Conservation (phyloP, 1,284 basidiomycete genomes). For the Leccinum pachyderme region DNA sequence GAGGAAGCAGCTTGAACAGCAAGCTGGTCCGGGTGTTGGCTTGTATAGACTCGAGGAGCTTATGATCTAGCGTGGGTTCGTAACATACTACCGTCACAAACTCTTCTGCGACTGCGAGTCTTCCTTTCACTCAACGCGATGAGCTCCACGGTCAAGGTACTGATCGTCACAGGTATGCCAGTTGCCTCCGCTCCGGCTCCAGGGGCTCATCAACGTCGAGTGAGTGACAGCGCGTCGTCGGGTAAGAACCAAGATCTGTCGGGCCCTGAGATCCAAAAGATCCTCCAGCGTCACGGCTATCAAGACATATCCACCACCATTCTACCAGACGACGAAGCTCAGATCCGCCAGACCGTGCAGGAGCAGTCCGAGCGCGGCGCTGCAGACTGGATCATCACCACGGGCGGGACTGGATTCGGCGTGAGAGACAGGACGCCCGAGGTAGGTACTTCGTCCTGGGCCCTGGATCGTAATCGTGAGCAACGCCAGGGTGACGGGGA, state of each 20-base stretch:
- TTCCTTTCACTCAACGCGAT: conserved; percentile 7
- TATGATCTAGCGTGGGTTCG: conserved; percentile 39
- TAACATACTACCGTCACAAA: background rate
- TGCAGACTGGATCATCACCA: conserved; percentile 76
- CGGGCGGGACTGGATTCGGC: conserved; percentile 87
- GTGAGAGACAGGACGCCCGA: conserved; percentile 79
- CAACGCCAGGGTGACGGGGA: background rate
- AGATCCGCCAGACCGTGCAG: conserved; percentile 49
- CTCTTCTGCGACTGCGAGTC: background rate
- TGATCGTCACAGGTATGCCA: conserved; percentile 27
- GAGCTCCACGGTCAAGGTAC: conserved; percentile 20
- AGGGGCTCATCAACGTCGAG: conserved; percentile 35
- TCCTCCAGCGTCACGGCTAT: conserved; percentile 45
- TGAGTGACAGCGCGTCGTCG: conserved; percentile 66
- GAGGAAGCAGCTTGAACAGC: conserved; percentile 51
- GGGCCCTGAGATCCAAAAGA: conserved; percentile 57
- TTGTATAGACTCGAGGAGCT: conserved; percentile 72
- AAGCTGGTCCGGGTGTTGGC: conserved; percentile 53
- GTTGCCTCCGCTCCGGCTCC: background rate
- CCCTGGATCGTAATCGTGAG: background rate
- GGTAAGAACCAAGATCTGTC: conserved; percentile 59
- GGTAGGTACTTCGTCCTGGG: conserved; percentile 38
- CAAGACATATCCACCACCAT: conserved; percentile 38
- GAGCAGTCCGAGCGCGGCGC: conserved; percentile 43
- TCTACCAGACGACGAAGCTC: conserved; percentile 62